Conservation (phyloP, 2,329 filamentous ascomycete genomes). For the Aspergillus amoenus region DNA sequence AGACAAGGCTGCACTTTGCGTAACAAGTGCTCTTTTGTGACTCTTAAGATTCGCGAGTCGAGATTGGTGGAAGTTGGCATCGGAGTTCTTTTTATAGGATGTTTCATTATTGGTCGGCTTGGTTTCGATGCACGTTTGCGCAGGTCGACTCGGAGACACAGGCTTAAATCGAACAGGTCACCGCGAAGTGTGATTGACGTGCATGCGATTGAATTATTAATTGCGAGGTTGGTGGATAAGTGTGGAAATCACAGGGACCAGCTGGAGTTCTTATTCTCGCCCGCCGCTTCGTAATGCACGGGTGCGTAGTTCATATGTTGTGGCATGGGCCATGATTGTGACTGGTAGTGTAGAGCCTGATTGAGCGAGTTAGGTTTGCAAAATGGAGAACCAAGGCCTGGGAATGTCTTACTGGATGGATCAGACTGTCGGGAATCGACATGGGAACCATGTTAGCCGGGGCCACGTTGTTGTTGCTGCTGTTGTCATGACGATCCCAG, state of each 20-base stretch:
- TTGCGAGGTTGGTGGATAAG: neutral
- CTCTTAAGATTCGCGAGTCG: neutral
- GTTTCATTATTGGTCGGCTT: neutral
- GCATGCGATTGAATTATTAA: neutral
- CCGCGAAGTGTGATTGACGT: neutral
- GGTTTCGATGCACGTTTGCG: neutral
- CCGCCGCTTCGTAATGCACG: neutral
- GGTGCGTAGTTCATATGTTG: conserved; percentile 31
- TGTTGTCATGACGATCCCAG: conserved; percentile 34
- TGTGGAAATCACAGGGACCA: neutral
- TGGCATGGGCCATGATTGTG: conserved; percentile 42
- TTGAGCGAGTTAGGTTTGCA: neutral
- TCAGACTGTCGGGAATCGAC: conserved; percentile 34
- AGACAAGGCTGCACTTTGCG: conserved; percentile 2
- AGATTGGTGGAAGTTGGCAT: neutral
- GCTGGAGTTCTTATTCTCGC: neutral
- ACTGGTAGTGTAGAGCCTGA: conserved; percentile 38
- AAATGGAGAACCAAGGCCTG: neutral
- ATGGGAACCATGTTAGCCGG: conserved; percentile 35
- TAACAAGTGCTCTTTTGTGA: neutral
- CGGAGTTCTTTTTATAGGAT: neutral
- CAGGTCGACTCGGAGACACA: neutral
- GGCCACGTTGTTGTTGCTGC: conserved; percentile 26
- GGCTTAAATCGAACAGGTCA: neutral
- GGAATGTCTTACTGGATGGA: conserved; percentile 34